These are phyloP conservation scores for Beta lomatogona DNA, from an alignment of 179 eudicot species.

Conservation along the genomic window DNA sequence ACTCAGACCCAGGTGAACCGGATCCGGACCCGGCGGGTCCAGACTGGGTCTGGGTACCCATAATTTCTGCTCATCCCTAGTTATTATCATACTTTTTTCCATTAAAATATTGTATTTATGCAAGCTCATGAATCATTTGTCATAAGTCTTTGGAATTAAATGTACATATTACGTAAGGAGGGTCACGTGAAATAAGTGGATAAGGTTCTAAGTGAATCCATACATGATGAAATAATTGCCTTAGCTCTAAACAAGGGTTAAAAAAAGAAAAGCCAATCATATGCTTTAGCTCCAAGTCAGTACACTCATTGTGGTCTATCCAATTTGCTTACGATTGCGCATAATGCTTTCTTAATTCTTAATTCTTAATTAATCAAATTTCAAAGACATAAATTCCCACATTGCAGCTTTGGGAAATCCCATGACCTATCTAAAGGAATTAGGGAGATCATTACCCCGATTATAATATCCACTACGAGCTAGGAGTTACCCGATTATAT, in stretches of 20 bases:
- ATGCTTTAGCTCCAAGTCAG: slow-evolving; percentile 12
- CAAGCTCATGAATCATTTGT: too few relatives aligned
- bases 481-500: too few relatives aligned
- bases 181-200: slow-evolving; percentile 12
- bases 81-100: too few relatives aligned
- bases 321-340: slow-evolving; percentile 3
- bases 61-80: too few relatives aligned
- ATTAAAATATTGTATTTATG: too few relatives aligned
- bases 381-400: neutral
- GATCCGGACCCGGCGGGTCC: too few relatives aligned
- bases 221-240: neutral
- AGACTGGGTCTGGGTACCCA: too few relatives aligned
- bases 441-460: too few relatives aligned
- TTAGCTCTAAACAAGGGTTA: neutral
- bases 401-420: slow-evolving; percentile 1
- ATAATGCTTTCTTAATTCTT: neutral
- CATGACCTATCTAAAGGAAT: neutral
- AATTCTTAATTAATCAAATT: neutral
- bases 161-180: neutral
- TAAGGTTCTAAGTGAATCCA: slow-evolving; percentile 9
- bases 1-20: too few relatives aligned
- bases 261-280: slow-evolving; percentile 4
- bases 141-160: neutral
- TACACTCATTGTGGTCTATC: neutral
- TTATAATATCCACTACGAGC: too few relatives aligned